Evolutionary conservation across 129 eudicot genomes (phyloP).

Genomic region (Sambucus nigra): DNA sequence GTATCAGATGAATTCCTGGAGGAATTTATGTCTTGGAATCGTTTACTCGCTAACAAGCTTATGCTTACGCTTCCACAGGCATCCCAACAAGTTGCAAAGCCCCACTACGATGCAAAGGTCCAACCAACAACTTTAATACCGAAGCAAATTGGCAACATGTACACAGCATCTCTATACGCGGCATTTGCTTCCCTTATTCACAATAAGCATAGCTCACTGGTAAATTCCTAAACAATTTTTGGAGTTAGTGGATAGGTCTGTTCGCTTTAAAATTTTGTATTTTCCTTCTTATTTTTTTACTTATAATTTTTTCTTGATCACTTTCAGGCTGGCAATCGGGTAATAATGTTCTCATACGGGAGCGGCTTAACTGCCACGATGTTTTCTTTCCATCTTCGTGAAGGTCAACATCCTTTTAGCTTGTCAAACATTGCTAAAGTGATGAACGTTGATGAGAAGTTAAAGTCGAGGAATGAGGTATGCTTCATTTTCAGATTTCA

Average conservation of each 20-base stretch:
- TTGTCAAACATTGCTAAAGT: conserved; percentile 69
- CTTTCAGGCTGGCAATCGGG: conserved; percentile 64
- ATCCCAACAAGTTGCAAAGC: conserved; percentile 83
- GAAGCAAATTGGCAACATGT: conserved; percentile 96
- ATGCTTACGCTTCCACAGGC: conserved; percentile 39
- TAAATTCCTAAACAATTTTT: conserved; percentile 9
- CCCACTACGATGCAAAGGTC: conserved; percentile 67
- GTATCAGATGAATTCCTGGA: no score
- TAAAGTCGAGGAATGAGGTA: conserved; percentile 92
- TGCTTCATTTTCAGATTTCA: background rate
- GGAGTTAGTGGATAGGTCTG: background rate
- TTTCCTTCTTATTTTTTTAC: conserved; percentile 3
- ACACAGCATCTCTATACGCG: conserved; percentile 89
- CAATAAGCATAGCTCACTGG: conserved; percentile 74
- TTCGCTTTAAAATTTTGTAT: background rate
- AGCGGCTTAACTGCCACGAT: conserved; percentile 86
- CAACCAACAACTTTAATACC: conserved; percentile 83
- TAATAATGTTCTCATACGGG: conserved; percentile 84
- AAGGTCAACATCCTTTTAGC: conserved; percentile 78
- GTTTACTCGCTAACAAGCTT: conserved; percentile 1
- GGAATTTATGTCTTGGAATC: background rate
- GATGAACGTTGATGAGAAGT: conserved; percentile 76
- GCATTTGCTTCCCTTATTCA: conserved; percentile 91
- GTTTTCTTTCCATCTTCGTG: conserved; percentile 66
- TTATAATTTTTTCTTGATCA: background rate